Evolutionary conservation across 2,329 filamentous ascomycete species (phyloP), one percentile per base, ranked within the genome.

Genomic region (Fusarium sp.): DNA sequence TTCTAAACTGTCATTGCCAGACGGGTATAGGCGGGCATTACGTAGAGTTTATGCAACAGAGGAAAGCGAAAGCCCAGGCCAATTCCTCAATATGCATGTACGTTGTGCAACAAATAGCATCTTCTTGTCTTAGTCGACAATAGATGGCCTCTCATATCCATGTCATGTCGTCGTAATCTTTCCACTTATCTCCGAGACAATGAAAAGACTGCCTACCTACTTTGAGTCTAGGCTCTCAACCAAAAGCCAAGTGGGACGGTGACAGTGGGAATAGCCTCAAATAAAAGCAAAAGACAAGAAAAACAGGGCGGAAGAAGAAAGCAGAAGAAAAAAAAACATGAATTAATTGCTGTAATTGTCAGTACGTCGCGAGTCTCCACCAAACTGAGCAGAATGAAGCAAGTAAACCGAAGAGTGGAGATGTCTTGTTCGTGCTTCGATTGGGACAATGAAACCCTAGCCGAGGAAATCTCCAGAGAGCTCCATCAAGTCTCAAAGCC

Each of bases 321-420:
- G 23, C 23, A 23, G 16, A 16, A 33, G 10, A 44, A 31, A 46
- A 47, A 13, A 9, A 13, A 38, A 58, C n/a, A n/a, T n/a, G n/a
- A 62, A n/a, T 13, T 30, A 28, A 49, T 23, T 49, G 18, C 45
- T 34, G 45, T 28, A 18, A 51, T 28, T 38, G 15, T 31, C 11
- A 53, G 34, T 56, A 61, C 40, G 50, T 49, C 56, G 46, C 30
- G 20, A 36, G 40, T 45, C 52, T 34, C 62, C 62, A 65, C 50
- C n/a, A 31, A 31, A 45, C 23, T 33, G 53, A 60, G 44, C 41
- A 55, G 38, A 53, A 56, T 57, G 51, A 60, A 66, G 55, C 49
- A 70, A 47, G 40, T 50, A 62, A 65, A 46, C 50, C 65, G 55
- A 52, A 49, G 60, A 62, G 70, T 72, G 69, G 71, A 34, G 57